Evolutionary conservation across 345 rosid genomes (phyloP).

Genomic region (Citropsis articulata): DNA sequence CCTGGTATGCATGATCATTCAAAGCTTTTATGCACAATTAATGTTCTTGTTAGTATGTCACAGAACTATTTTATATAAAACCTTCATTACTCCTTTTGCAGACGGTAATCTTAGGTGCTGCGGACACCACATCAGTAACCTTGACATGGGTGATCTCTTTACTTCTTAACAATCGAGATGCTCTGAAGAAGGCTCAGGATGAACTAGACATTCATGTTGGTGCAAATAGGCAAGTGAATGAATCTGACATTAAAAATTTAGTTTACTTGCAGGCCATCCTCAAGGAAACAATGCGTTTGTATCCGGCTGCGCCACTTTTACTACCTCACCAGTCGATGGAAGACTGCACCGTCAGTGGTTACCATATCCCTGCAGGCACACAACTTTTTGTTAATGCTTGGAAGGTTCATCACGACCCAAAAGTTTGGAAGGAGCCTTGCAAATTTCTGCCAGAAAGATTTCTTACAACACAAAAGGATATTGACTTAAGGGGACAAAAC

Average conservation of each 20-base stretch:
- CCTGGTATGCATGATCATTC: too few relatives aligned
- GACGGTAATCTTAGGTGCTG: conserved; percentile 37
- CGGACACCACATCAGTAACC: conserved; percentile 22
- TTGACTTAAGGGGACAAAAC: conserved; percentile 30
- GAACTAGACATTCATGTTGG: conserved; percentile 39
- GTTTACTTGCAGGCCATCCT: too few relatives aligned
- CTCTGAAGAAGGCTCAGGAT: conserved; percentile 12
- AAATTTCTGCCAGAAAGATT: conserved; percentile 41
- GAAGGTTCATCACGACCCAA: conserved; percentile 37
- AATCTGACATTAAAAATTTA: too few relatives aligned
- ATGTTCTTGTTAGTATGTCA: too few relatives aligned
- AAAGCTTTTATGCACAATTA: too few relatives aligned
- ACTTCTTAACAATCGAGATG: conserved; percentile 35
- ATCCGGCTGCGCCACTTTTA: too few relatives aligned
- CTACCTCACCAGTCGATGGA: too few relatives aligned
- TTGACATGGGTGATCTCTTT: conserved; percentile 39
- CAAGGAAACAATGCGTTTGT: too few relatives aligned
- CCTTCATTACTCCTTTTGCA: too few relatives aligned
- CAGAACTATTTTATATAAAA: too few relatives aligned
- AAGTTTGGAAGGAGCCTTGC: conserved; percentile 28
- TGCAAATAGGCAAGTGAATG: conserved; percentile 7
- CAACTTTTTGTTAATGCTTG: conserved; percentile 20
- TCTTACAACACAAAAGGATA: conserved; percentile 24
- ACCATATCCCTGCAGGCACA: conserved; percentile 37
- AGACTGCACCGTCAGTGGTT: conserved; percentile 22